These are phyloP conservation scores for Mycoemilia scoparia DNA, from an alignment of 192 early-diverging fungal genomes.

Conservation along the genomic window DNA sequence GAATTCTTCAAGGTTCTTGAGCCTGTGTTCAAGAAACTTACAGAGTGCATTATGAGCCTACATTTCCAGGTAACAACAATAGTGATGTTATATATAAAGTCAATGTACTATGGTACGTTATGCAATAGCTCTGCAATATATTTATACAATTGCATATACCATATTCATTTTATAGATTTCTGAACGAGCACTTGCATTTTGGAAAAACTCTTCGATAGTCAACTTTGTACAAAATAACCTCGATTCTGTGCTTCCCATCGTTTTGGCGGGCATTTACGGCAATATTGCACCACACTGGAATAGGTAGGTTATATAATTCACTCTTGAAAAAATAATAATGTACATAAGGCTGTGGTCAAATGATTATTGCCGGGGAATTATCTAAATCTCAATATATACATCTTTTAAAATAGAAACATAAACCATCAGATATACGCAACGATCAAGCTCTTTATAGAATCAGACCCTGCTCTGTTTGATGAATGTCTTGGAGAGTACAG, in stretches of 20 bases:
- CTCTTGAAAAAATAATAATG: slow-evolving; percentile 3
- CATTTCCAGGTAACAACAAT: slow-evolving; percentile 99
- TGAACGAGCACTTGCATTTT: slow-evolving; percentile 92
- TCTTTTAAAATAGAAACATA: slow-evolving; percentile 82
- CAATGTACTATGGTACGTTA: not conserved
- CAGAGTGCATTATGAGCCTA: slow-evolving; percentile 82
- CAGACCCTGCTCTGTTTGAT: slow-evolving; percentile 89
- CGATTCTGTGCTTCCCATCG: slow-evolving; percentile 77
- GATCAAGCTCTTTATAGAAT: slow-evolving; percentile 93
- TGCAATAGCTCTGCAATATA: slow-evolving; percentile 1
- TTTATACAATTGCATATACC: not conserved
- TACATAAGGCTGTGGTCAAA: not conserved
- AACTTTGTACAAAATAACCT: slow-evolving; percentile 91
- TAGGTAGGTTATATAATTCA: slow-evolving; percentile 36
- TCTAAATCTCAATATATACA: not conserved
- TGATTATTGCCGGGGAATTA: slow-evolving; percentile 1
- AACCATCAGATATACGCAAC: slow-evolving; percentile 95
- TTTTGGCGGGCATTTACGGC: slow-evolving; percentile 83
- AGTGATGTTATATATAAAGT: not conserved
- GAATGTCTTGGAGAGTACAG: slow-evolving; percentile 89
- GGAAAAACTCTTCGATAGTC: slow-evolving; percentile 98
- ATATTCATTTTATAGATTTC: slow-evolving; percentile 45
- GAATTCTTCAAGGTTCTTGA: slow-evolving; percentile 83
- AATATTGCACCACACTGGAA: slow-evolving; percentile 98
- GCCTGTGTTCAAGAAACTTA: slow-evolving; percentile 83